Evolutionary conservation across 225 moss, liverwort and hornwort species (phyloP).

Genomic region (Asterella californica): DNA sequence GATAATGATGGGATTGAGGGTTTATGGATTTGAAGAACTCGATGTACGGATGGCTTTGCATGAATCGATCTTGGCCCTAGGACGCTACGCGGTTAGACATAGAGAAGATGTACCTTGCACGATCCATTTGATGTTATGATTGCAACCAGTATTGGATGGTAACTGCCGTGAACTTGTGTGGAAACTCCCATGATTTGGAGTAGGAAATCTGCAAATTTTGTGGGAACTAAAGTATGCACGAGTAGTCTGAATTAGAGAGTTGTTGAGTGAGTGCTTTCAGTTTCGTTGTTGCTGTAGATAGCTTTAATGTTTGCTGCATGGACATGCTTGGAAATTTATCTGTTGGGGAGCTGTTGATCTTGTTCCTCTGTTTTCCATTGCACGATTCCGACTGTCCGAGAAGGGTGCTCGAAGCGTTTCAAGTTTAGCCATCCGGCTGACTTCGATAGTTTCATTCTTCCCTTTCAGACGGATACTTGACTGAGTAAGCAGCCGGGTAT

Average conservation of each 20-base stretch:
- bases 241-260: background rate
- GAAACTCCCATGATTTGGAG: background rate
- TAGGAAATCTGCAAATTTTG: background rate
- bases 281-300: background rate
- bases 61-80: background rate
- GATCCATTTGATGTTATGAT: background rate
- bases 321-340: background rate
- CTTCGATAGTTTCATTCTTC: background rate
- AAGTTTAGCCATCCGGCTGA: background rate
- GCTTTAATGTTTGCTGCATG: background rate
- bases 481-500: constrained; percentile 14
- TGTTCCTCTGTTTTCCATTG: background rate
- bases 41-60: background rate
- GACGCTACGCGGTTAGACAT: background rate
- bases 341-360: background rate
- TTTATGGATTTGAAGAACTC: background rate
- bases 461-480: constrained; percentile 20
- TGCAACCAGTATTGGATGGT: background rate
- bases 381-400: background rate
- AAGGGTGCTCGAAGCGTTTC: background rate
- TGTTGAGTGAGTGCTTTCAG: background rate
- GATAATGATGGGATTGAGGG: background rate
- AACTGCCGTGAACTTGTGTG: constrained; percentile 4
- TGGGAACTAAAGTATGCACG: background rate
- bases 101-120: background rate